Evolutionary conservation across 148 eudicot species (phyloP).

Genomic region (Camellia lanceoleosa): DNA sequence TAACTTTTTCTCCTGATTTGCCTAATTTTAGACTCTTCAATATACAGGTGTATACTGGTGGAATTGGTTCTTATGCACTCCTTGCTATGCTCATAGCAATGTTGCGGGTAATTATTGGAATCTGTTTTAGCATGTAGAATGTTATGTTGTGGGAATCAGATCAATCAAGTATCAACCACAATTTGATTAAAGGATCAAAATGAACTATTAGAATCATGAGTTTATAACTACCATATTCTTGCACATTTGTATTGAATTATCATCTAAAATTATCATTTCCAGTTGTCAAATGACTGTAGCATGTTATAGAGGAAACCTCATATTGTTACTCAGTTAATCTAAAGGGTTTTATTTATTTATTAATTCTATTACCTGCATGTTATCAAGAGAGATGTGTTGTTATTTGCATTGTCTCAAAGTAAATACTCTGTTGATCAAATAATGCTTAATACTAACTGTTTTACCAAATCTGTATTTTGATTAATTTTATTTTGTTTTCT

Average conservation of each 20-base stretch:
- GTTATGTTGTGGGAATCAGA: slow-evolving; percentile 4
- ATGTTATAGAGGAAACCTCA: neutral
- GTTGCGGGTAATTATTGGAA: slow-evolving; percentile 61
- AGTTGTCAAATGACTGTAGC: too few relatives aligned
- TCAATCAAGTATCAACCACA: neutral
- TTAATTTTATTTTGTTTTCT: slow-evolving; percentile 4
- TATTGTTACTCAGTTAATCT: neutral
- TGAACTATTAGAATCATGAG: too few relatives aligned
- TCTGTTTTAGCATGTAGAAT: slow-evolving; percentile 7
- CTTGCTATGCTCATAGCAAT: slow-evolving; percentile 91
- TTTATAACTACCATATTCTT: too few relatives aligned
- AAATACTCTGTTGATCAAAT: neutral
- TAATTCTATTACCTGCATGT: neutral
- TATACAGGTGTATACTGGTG: slow-evolving; percentile 85
- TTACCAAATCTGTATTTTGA: neutral
- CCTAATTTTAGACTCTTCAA: neutral
- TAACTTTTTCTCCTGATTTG: slow-evolving; percentile 5
- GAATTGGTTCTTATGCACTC: slow-evolving; percentile 94
- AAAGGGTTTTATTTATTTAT: neutral
- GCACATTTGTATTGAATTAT: too few relatives aligned
- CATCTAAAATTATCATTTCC: too few relatives aligned
- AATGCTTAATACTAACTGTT: too few relatives aligned
- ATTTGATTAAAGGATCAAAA: too few relatives aligned
- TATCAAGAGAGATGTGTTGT: neutral
- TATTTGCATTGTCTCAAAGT: neutral